phyloP scores from a whole-genome alignment of 768 basidiomycete species.

The Sistotremastrum niveocremeum region DNA sequence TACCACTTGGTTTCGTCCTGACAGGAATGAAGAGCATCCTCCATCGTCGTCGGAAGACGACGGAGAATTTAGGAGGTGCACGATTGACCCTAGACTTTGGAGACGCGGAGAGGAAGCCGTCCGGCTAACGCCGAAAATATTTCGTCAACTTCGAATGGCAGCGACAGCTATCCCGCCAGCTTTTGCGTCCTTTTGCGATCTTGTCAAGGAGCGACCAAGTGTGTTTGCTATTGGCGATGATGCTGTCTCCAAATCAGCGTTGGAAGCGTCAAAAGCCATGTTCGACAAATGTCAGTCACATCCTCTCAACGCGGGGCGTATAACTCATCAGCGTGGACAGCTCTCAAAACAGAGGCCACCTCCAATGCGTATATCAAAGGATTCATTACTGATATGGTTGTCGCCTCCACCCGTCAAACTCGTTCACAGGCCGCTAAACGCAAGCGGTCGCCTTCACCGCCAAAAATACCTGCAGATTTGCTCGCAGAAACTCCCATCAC shows the following conservation, averaged over 20 bases:
- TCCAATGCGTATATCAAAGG: constrained; percentile 52
- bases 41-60: neutral
- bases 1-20: no score
- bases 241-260: constrained; percentile 41
- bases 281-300: constrained; percentile 56
- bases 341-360: constrained; percentile 49
- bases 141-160: no score
- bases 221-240: constrained; percentile 39
- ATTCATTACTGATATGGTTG: constrained; percentile 53
- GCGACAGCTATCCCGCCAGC: neutral
- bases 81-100: no score
- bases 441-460: constrained; percentile 20
- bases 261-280: constrained; percentile 57
- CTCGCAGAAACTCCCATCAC: constrained; percentile 59
- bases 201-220: constrained; percentile 43
- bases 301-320: neutral
- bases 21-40: no score
- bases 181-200: constrained; percentile 4
- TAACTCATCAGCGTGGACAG: constrained; percentile 20
- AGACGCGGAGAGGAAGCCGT: no score
- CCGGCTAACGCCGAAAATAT: no score
- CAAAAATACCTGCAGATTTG: constrained; percentile 14
- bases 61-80: no score
- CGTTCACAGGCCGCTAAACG: constrained; percentile 50
- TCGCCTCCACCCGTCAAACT: constrained; percentile 60